These are phyloP conservation scores for Stentor roeselii DNA, from an alignment of 73 alveolate species.

Conservation along the genomic window DNA sequence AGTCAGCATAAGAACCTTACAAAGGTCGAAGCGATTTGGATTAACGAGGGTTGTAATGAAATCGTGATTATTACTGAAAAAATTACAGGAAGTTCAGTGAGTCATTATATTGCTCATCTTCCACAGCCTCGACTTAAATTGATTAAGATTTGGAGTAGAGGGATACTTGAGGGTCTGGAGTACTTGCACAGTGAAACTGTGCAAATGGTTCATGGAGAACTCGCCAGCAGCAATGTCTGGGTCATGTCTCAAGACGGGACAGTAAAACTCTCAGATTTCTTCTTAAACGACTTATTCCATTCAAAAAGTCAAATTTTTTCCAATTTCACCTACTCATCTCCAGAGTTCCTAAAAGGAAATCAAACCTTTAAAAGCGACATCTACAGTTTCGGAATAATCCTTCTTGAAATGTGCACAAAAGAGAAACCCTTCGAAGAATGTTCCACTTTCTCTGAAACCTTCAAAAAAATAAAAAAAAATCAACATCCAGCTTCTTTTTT, in stretches of 20 bases:
- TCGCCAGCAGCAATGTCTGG: slow-evolving; percentile 93
- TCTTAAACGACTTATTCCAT: slow-evolving; percentile 83
- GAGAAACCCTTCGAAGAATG: background rate
- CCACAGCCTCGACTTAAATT: slow-evolving; percentile 81
- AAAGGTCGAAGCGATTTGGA: slow-evolving; percentile 91
- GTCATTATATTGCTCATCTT: slow-evolving; percentile 71
- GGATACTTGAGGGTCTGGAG: slow-evolving; percentile 84
- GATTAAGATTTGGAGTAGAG: slow-evolving; percentile 87
- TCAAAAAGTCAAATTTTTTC: slow-evolving; percentile 82
- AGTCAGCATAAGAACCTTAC: slow-evolving; percentile 87
- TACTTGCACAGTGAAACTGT: slow-evolving; percentile 82
- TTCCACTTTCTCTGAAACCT: background rate
- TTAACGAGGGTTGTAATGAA: slow-evolving; percentile 79
- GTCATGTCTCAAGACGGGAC: slow-evolving; percentile 91
- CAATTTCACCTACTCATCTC: slow-evolving; percentile 80
- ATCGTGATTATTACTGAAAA: slow-evolving; percentile 96
- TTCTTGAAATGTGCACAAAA: background rate
- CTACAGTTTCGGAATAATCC: background rate
- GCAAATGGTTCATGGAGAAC: slow-evolving; percentile 83
- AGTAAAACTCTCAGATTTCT: slow-evolving; percentile 96
- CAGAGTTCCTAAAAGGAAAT: slow-evolving; percentile 77
- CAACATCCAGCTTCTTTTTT: background rate
- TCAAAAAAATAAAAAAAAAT: no score
- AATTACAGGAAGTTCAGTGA: slow-evolving; percentile 93
- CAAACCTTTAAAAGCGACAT: slow-evolving; percentile 81